These are phyloP conservation scores for Ganoderma sp. DNA, from an alignment of 1,284 basidiomycete species.

Conservation along the genomic window DNA sequence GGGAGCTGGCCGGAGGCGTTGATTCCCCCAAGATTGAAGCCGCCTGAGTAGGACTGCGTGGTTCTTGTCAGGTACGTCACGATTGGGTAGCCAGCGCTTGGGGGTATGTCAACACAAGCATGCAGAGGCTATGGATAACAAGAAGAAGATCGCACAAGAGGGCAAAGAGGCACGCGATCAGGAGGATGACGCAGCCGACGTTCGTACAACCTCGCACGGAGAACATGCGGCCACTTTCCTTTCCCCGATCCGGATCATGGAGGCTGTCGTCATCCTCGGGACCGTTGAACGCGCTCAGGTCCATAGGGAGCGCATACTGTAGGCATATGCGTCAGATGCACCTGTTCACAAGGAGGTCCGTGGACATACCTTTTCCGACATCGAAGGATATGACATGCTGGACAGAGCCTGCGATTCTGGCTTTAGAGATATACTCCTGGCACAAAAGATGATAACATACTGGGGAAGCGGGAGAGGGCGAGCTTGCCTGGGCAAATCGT, in stretches of 20 bases:
- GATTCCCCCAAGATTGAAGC: slow-evolving; percentile 80
- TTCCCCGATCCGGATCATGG: slow-evolving; percentile 72
- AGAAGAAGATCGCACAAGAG: slow-evolving; percentile 65
- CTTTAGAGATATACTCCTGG: background rate
- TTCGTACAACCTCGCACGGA: slow-evolving; percentile 78
- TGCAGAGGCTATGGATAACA: background rate
- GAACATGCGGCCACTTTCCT: slow-evolving; percentile 51
- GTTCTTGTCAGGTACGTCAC: background rate
- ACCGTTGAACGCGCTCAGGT: slow-evolving; percentile 62
- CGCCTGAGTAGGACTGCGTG: slow-evolving; percentile 58
- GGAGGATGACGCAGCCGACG: slow-evolving; percentile 76
- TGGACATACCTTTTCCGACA: slow-evolving; percentile 44
- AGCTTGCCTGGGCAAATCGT: background rate
- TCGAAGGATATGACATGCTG: slow-evolving; percentile 39
- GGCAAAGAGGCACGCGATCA: slow-evolving; percentile 64
- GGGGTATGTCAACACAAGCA: background rate
- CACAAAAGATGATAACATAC: background rate
- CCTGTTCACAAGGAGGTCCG: background rate
- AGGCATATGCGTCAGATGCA: slow-evolving; percentile 51
- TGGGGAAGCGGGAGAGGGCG: background rate
- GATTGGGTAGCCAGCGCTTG: slow-evolving; percentile 8
- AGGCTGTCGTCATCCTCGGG: slow-evolving; percentile 71
- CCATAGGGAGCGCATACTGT: slow-evolving; percentile 73
- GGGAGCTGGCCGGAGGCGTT: slow-evolving; percentile 80
- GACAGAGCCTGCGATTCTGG: background rate